phyloP scores from a whole-genome alignment of 345 rosid species.

The Moricandia moricandioides region DNA sequence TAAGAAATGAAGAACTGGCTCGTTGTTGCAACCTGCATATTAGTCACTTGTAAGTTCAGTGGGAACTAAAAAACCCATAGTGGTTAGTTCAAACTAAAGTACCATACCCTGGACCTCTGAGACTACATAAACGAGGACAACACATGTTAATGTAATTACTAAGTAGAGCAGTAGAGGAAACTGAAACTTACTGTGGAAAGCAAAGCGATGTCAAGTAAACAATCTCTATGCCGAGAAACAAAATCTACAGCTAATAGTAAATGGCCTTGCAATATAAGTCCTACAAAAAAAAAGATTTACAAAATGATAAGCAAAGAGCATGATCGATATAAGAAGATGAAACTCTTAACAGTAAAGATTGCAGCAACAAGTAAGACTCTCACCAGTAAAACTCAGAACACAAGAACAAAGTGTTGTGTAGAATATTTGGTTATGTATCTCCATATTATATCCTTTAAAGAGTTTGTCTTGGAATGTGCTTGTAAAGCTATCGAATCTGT shows the following conservation, averaged over 20 bases:
- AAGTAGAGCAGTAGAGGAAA: neutral
- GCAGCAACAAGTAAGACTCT: slow-evolving; percentile 18
- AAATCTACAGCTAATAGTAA: slow-evolving; percentile 77
- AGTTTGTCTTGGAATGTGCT: slow-evolving; percentile 98
- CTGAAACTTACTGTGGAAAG: slow-evolving; percentile 72
- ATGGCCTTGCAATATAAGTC: slow-evolving; percentile 80
- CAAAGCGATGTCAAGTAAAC: slow-evolving; percentile 67
- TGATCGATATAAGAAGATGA: neutral
- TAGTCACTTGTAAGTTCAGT: neutral
- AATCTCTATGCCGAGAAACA: slow-evolving; percentile 74
- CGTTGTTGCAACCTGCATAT: slow-evolving; percentile 80
- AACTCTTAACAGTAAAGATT: neutral
- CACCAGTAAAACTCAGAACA: slow-evolving; percentile 80
- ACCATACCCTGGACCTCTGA: neutral
- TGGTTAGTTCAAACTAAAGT: neutral
- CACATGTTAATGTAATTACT: slow-evolving; percentile 9
- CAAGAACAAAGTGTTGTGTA: slow-evolving; percentile 86
- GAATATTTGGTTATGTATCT: slow-evolving; percentile 94
- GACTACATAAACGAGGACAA: neutral
- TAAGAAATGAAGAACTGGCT: slow-evolving; percentile 96
- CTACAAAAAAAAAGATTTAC: slow-evolving; percentile 39
- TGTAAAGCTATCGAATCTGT: slow-evolving; percentile 96
- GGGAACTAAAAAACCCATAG: neutral
- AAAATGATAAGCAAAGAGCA: slow-evolving; percentile 16
- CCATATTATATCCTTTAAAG: slow-evolving; percentile 94